phyloP scores from a whole-genome alignment of 1,284 basidiomycete species.

The Moesziomyces sp. region DNA sequence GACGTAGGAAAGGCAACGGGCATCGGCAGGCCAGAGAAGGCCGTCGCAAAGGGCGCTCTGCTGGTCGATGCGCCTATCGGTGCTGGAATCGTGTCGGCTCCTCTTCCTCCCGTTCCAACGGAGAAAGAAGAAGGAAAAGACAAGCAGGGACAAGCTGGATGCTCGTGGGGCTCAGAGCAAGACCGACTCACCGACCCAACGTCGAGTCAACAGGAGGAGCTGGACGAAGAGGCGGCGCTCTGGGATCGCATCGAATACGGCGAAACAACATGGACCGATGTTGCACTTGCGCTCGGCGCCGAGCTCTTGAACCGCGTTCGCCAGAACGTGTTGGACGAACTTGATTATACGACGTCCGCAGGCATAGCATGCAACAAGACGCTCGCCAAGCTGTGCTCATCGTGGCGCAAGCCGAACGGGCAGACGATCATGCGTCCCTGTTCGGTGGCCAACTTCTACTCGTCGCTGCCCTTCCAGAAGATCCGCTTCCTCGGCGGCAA shows the following conservation, averaged over 20 bases:
- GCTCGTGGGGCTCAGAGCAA: slow-evolving; percentile 28
- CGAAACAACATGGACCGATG: slow-evolving; percentile 83
- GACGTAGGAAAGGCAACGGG: slow-evolving; percentile 62
- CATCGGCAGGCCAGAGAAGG: slow-evolving; percentile 52
- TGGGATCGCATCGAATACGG: slow-evolving; percentile 49
- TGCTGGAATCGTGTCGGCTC: slow-evolving; percentile 30
- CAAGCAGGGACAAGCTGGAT: slow-evolving; percentile 21
- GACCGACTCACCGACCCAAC: slow-evolving; percentile 38
- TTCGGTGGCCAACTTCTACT: slow-evolving; percentile 53
- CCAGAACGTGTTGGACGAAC: slow-evolving; percentile 75
- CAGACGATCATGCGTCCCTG: slow-evolving; percentile 61
- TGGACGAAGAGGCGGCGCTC: slow-evolving; percentile 37
- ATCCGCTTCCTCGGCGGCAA: slow-evolving; percentile 96
- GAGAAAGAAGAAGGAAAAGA: slow-evolving; percentile 13
- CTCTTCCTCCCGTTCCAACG: slow-evolving; percentile 8
- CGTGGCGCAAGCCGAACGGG: slow-evolving; percentile 59
- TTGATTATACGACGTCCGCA: slow-evolving; percentile 96
- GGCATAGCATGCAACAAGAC: slow-evolving; percentile 95
- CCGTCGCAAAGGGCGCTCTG: slow-evolving; percentile 38
- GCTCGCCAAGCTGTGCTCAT: slow-evolving; percentile 80
- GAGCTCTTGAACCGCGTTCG: slow-evolving; percentile 85
- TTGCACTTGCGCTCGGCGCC: slow-evolving; percentile 87
- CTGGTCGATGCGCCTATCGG: slow-evolving; percentile 46
- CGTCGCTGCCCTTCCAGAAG: slow-evolving; percentile 53
- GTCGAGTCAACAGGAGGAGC: slow-evolving; percentile 40